These are phyloP conservation scores for Fusarium denticulatum DNA, from an alignment of 2,329 filamentous ascomycete species.

Conservation along the genomic window DNA sequence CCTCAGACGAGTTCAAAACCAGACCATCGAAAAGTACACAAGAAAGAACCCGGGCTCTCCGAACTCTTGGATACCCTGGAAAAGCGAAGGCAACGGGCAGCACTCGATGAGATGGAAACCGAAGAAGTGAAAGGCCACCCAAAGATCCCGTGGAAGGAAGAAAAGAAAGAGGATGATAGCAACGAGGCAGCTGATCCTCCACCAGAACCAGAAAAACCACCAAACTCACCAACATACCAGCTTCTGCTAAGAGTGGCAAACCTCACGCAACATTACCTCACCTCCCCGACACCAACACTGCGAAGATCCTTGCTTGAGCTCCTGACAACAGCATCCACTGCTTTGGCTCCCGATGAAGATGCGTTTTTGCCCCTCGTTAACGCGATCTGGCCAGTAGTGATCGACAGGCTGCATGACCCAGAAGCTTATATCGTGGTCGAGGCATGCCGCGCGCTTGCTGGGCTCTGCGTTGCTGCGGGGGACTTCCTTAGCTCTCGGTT, in stretches of 20 bases:
- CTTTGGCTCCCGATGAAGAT: conserved; percentile 80
- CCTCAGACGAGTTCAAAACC: conserved; percentile 48
- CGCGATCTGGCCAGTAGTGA: conserved; percentile 86
- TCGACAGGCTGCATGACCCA: conserved; percentile 71
- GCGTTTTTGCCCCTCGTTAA: conserved; percentile 90
- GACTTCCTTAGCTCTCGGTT: conserved; percentile 84
- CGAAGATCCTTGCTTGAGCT: conserved; percentile 82
- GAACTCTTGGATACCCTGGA: conserved; percentile 69
- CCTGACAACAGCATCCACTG: conserved; percentile 75
- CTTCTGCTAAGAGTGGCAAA: conserved; percentile 83
- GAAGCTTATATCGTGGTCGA: conserved; percentile 76
- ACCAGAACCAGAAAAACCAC: conserved; percentile 61
- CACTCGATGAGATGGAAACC: conserved; percentile 48
- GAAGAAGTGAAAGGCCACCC: conserved; percentile 46
- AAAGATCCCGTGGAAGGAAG: conserved; percentile 51
- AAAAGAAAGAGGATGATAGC: conserved; percentile 47
- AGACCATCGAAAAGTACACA: conserved; percentile 55
- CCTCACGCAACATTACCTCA: conserved; percentile 90
- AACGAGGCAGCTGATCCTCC: conserved; percentile 50
- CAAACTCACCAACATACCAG: conserved; percentile 82
- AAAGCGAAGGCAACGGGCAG: conserved; percentile 54
- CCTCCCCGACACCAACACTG: conserved; percentile 82
- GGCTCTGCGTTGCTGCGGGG: conserved; percentile 77
- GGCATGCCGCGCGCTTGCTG: conserved; percentile 73
- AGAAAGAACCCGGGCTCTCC: conserved; percentile 50